Percentiles rank a stretch among this genome's conserved stretches.
phyloP scores from a whole-genome alignment of 2,329 filamentous ascomycete species.

The Dothiorella sarmentorum region DNA sequence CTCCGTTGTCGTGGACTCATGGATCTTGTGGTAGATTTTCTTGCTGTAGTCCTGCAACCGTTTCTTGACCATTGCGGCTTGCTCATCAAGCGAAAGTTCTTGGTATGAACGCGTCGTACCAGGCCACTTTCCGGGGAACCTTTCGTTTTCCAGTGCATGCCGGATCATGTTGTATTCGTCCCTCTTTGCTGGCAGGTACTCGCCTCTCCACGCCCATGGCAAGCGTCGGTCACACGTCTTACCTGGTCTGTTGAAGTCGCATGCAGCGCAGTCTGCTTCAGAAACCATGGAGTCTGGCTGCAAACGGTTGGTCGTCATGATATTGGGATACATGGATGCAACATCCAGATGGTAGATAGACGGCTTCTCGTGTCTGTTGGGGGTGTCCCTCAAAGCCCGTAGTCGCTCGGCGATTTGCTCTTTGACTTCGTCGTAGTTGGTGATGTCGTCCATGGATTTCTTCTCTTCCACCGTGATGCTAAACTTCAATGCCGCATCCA shows the following conservation, averaged over 20 bases:
- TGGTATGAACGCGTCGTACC: constrained; percentile 71
- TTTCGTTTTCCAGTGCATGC: constrained; percentile 85
- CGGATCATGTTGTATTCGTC: constrained; percentile 99
- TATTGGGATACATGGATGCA: constrained; percentile 99
- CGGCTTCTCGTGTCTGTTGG: constrained; percentile 79
- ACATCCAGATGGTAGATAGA: constrained; percentile 98
- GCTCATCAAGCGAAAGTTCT: constrained; percentile 77
- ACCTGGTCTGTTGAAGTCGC: constrained; percentile 95
- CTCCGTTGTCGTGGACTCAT: constrained; percentile 87
- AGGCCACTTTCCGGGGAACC: constrained; percentile 75
- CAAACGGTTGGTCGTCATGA: constrained; percentile 98
- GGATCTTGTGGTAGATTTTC: constrained; percentile 99
- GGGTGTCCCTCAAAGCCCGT: constrained; percentile 70
- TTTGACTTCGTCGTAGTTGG: constrained; percentile 62
- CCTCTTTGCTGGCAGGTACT: constrained; percentile 90
- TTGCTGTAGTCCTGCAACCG: constrained; percentile 90
- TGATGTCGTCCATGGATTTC: constrained; percentile 50
- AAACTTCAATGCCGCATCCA: constrained; percentile 87
- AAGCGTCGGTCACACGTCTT: constrained; percentile 94
- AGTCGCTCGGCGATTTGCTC: constrained; percentile 73
- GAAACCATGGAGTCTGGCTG: constrained; percentile 99
- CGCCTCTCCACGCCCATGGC: constrained; percentile 97
- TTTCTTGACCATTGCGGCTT: constrained; percentile 76
- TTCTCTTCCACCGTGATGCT: constrained; percentile 57
- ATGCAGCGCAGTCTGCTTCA: constrained; percentile 92